Conservation (phyloP, 352 stramenopile genomes). For the Thraustotheca clavata region DNA sequence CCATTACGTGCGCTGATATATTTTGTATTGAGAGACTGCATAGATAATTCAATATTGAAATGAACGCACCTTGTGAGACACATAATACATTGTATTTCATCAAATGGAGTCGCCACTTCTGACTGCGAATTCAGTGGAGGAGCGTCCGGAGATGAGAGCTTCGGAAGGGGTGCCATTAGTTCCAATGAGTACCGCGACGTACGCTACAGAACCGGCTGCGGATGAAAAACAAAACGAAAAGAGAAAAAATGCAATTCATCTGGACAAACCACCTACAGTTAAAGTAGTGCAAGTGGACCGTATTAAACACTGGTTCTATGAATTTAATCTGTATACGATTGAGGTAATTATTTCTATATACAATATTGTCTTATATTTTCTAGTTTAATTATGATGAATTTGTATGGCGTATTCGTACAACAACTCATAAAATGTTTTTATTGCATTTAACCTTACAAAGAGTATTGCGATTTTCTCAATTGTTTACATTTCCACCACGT, state of each 20-base stretch:
- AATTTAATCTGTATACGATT: slow-evolving; percentile 17
- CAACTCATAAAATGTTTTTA: neutral
- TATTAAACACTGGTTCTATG: slow-evolving; percentile 2
- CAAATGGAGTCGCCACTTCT: slow-evolving; percentile 1
- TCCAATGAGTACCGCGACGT: neutral
- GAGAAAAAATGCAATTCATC: neutral
- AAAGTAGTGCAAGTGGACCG: slow-evolving; percentile 9
- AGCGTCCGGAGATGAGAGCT: neutral
- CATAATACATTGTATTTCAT: too few relatives aligned
- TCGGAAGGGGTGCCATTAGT: neutral
- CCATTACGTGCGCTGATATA: too few relatives aligned
- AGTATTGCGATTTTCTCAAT: slow-evolving; percentile 9
- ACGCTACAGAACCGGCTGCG: neutral
- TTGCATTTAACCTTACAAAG: slow-evolving; percentile 11
- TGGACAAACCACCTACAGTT: neutral
- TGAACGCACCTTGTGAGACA: too few relatives aligned
- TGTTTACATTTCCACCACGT: slow-evolving; percentile 13
- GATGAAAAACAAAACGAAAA: neutral
- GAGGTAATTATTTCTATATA: neutral
- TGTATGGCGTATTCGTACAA: slow-evolving; percentile 18
- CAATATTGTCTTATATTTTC: neutral
- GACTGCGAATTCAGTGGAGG: slow-evolving; percentile 1
- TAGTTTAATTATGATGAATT: neutral
- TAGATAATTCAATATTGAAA: too few relatives aligned
- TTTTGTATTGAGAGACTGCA: too few relatives aligned